Conservation (phyloP, 2,329 filamentous ascomycete genomes). For the Aureobasidium sp. region DNA sequence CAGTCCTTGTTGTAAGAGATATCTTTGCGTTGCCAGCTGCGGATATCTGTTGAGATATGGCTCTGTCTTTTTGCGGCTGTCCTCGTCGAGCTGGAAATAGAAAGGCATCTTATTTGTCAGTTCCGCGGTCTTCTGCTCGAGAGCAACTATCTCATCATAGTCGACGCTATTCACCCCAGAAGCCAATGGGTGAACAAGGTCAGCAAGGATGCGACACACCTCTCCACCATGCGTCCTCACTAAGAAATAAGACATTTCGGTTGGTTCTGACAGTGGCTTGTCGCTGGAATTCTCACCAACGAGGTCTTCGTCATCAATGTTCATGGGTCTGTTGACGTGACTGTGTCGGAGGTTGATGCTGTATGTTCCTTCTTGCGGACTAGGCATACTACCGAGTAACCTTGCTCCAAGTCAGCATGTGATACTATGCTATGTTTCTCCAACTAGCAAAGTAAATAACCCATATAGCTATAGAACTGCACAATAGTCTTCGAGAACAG, state of each 20-base stretch:
- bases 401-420: constrained; percentile 19
- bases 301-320: constrained; percentile 36
- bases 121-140: constrained; percentile 19
- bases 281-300: constrained; percentile 19
- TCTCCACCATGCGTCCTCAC: constrained; percentile 35
- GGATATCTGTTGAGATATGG: not conserved
- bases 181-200: constrained; percentile 19
- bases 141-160: constrained; percentile 16
- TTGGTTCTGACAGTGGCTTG: constrained; percentile 30
- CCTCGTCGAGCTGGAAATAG: constrained; percentile 14
- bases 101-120: constrained; percentile 17
- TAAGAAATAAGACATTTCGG: constrained; percentile 39
- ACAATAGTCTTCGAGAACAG: too few relatives aligned
- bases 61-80: not conserved
- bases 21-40: constrained; percentile 8
- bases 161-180: constrained; percentile 13
- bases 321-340: constrained; percentile 33
- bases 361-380: constrained; percentile 39
- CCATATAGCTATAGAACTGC: too few relatives aligned
- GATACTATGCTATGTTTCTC: too few relatives aligned
- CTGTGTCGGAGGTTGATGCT: constrained; percentile 35
- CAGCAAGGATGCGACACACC: constrained; percentile 34
- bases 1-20: constrained; percentile 19
- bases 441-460: too few relatives aligned
- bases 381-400: constrained; percentile 34